These are phyloP conservation scores for Vigna hirtella DNA, from an alignment of 306 rosid genomes.

Conservation along the genomic window DNA sequence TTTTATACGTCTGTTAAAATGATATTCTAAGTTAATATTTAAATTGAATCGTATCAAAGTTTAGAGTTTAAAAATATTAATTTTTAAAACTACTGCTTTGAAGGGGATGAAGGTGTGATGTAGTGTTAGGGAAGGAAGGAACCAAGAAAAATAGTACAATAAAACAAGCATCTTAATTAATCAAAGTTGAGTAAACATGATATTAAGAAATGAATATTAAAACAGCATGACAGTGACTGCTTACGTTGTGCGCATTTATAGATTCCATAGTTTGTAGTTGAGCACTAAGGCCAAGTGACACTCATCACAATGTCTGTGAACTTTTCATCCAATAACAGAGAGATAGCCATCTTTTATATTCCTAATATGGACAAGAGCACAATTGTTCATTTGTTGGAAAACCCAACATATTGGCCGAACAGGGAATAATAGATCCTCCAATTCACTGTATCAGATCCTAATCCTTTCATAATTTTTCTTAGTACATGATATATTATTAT, in stretches of 20 bases:
- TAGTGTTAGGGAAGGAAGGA: background rate
- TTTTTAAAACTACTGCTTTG: background rate
- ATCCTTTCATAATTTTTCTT: background rate
- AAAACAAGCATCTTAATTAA: background rate
- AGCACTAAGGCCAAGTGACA: conserved; percentile 14
- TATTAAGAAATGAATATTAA: background rate
- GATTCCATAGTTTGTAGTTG: conserved; percentile 12
- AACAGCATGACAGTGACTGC: background rate
- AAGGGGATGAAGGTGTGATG: background rate
- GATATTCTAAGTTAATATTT: too few relatives aligned
- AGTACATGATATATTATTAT: background rate
- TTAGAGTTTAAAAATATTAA: too few relatives aligned
- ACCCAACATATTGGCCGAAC: background rate
- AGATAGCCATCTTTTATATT: background rate
- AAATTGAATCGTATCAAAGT: too few relatives aligned
- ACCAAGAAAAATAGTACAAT: background rate
- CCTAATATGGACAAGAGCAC: background rate
- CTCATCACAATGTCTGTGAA: background rate
- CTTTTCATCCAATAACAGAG: background rate
- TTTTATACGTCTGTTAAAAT: too few relatives aligned
- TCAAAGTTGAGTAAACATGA: background rate
- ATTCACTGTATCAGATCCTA: background rate
- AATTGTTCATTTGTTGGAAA: background rate
- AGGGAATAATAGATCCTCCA: background rate
- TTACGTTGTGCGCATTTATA: background rate